Base-by-base conservation (phyloP, 2,329 filamentous ascomycete genomes). In the Alternaria rosae region DNA sequence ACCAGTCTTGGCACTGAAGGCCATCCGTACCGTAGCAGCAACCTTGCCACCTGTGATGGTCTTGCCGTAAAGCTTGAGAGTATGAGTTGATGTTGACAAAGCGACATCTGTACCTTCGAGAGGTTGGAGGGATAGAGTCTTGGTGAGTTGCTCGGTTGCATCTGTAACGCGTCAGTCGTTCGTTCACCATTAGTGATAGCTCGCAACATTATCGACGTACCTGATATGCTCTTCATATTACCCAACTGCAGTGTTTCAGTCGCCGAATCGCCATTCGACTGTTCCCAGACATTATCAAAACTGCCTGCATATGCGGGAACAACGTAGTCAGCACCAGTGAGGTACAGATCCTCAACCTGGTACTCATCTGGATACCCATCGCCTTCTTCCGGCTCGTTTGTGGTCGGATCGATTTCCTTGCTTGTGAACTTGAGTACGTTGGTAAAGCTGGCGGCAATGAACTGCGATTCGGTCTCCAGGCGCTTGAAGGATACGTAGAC, bases 401-500 rank as follows among this genome's bases (percentile, higher is more conserved):
- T 97, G 25, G 91, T 91, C 6, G 95, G 95, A 74, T 99, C 95
- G 69, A 99, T 95, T 82, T 99, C 95, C 83, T 97, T 98, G 84
- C 91, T 95, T 17, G 93, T 97, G 79, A 99, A 99, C 82, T 95
- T 97, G 77, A 99, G 90, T 41, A 92, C 84, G 81, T 98, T 99
- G 69, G 92, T 93, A 81, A 99, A 97, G 43, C 88, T 91, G 54
- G 91, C 89, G 21, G 91, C 85, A 5, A 93, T 89, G 79, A 96
- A 90, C n/a, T 90, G 87, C 44, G 84, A 85, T 72, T 93, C 92
- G 59, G 92, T 93, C 61, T 86, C 87, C 26, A 88, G 82, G 79
- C 96, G 95, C 82, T 91, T 92, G 85, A 99, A 97, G 3, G 93
- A 93, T 42, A 97, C 95, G 76, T 97, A 99, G 42, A 98, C 90